These are phyloP conservation scores for Metschnikowia peoriensis DNA, from an alignment of 805 yeast genomes.

Conservation along the genomic window DNA sequence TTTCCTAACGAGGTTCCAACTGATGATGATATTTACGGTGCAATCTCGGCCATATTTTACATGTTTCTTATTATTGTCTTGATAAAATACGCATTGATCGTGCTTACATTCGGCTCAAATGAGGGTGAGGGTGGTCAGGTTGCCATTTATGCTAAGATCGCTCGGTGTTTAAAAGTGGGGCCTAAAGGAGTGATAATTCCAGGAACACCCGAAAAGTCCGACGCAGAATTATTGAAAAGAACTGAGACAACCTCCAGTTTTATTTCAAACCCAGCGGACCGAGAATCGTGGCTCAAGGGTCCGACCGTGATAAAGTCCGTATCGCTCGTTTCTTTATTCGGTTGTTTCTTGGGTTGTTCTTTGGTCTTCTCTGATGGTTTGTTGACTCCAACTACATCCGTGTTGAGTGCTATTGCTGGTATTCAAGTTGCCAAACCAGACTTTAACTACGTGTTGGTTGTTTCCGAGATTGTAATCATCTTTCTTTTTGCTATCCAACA, in stretches of 20 bases:
- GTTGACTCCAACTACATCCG: constrained; percentile 63
- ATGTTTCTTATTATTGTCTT: constrained; percentile 52
- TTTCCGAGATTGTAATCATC: constrained; percentile 48
- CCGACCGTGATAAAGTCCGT: constrained; percentile 29
- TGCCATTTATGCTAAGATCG: constrained; percentile 60
- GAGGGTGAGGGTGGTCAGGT: constrained; percentile 64
- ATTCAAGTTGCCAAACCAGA: constrained; percentile 51
- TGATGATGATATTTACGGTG: constrained; percentile 46
- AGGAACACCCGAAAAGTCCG: constrained; percentile 33
- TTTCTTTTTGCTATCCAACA: constrained; percentile 46
- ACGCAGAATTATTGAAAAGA: constrained; percentile 30
- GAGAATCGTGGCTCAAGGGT: constrained; percentile 18
- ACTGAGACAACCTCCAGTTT: constrained; percentile 36
- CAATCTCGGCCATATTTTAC: constrained; percentile 54
- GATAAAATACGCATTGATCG: constrained; percentile 49
- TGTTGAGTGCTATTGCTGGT: constrained; percentile 56
- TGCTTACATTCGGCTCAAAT: constrained; percentile 51
- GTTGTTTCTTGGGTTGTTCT: constrained; percentile 54
- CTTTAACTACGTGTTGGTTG: constrained; percentile 44
- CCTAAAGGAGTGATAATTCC: constrained; percentile 46
- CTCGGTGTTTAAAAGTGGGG: constrained; percentile 47
- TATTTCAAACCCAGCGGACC: constrained; percentile 18
- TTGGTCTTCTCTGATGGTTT: constrained; percentile 59
- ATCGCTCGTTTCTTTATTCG: constrained; percentile 31
- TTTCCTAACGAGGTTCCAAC: constrained; percentile 31